Conservation (phyloP, 768 basidiomycete genomes). For the Kwoniella botswanensis region DNA sequence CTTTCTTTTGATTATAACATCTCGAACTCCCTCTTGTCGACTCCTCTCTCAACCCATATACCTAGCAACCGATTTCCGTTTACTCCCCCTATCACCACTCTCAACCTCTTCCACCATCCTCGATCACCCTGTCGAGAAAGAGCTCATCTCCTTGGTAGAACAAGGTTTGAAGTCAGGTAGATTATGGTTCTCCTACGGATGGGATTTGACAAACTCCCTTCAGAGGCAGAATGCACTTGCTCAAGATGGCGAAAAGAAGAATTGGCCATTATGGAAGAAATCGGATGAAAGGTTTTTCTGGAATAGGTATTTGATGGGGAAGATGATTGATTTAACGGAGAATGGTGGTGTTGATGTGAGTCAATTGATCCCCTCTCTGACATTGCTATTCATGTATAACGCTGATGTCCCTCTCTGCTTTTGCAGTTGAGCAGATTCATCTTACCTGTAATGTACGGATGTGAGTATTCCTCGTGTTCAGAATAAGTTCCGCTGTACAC, state of each 20-base stretch:
- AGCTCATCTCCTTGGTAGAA: constrained; percentile 81
- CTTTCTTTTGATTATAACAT: constrained; percentile 86
- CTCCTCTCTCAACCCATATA: constrained; percentile 86
- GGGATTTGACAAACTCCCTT: constrained; percentile 83
- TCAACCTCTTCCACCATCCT: constrained; percentile 68
- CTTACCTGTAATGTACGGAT: constrained; percentile 91
- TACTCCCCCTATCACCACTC: constrained; percentile 80
- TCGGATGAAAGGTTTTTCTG: constrained; percentile 98
- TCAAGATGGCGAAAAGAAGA: constrained; percentile 59
- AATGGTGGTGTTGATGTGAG: constrained; percentile 72
- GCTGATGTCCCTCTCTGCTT: not conserved
- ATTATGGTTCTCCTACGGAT: constrained; percentile 88
- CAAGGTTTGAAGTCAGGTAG: constrained; percentile 79
- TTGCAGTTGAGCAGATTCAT: constrained; percentile 82
- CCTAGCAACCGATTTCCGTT: constrained; percentile 85
- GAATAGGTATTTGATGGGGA: constrained; percentile 78
- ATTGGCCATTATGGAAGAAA: constrained; percentile 61
- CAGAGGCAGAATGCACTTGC: constrained; percentile 76
- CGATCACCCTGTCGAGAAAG: constrained; percentile 83
- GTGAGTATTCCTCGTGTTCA: constrained; percentile 63
- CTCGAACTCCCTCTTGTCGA: constrained; percentile 74
- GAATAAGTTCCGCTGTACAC: no score
- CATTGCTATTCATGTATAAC: not conserved
- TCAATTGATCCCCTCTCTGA: constrained; percentile 4
- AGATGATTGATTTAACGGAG: constrained; percentile 66